Evolutionary conservation across 2,329 filamentous ascomycete genomes (phyloP).

Genomic region (Ploettnerulaceae sp.): DNA sequence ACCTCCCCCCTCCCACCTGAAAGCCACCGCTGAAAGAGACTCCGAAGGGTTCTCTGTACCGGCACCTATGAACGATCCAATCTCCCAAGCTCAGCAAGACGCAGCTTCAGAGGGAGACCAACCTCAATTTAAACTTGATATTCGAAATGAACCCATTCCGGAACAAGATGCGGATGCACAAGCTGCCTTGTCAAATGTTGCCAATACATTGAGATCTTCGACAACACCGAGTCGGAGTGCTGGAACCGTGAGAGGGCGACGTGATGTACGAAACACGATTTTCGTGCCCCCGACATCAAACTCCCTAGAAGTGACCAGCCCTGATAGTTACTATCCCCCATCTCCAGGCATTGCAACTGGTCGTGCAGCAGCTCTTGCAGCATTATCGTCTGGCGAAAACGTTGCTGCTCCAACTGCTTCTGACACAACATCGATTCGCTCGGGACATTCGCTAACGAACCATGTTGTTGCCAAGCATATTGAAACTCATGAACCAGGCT

Average conservation of each 20-base stretch:
- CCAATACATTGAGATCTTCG: conserved; percentile 62
- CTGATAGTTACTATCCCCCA: conserved; percentile 25
- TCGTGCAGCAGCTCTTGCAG: conserved; percentile 46
- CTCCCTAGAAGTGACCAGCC: conserved; percentile 22
- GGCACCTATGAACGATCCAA: conserved; percentile 55
- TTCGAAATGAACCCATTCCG: conserved; percentile 70
- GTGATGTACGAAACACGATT: conserved; percentile 88
- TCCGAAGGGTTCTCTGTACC: conserved; percentile 75
- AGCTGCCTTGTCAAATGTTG: conserved; percentile 70
- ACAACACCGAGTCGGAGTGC: conserved; percentile 63
- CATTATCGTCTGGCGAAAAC: conserved; percentile 57
- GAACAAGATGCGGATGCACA: conserved; percentile 73
- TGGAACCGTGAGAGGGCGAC: conserved; percentile 78
- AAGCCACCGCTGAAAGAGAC: conserved; percentile 48
- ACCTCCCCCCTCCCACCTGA: conserved; percentile 38
- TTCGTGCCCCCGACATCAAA: conserved; percentile 56
- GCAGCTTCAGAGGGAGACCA: conserved; percentile 53
- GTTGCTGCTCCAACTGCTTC: conserved; percentile 50
- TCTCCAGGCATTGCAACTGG: conserved; percentile 33
- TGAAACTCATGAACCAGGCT: conserved; percentile 71
- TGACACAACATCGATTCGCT: conserved; percentile 88
- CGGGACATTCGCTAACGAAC: conserved; percentile 72
- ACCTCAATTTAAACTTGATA: conserved; percentile 71
- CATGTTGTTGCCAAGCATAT: conserved; percentile 71
- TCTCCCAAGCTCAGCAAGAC: conserved; percentile 69